phyloP scores from a whole-genome alignment of 306 rosid genomes.

The Glycine latifolia region DNA sequence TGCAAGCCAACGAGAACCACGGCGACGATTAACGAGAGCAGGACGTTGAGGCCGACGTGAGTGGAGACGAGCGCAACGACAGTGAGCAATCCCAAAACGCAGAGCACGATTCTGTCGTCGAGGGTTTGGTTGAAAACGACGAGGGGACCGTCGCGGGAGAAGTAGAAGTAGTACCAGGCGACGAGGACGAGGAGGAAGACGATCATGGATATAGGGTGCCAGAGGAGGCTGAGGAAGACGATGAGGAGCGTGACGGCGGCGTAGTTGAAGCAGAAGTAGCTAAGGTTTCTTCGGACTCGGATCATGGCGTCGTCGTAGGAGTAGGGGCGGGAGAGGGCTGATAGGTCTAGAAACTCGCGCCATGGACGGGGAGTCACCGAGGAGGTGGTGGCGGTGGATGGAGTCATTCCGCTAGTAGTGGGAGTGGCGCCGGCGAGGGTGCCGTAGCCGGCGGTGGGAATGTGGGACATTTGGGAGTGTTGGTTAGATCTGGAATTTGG shows the following conservation, averaged over 20 bases:
- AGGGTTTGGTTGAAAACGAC: conserved; percentile 29
- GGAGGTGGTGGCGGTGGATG: conserved; percentile 9
- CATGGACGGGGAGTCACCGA: conserved; percentile 52
- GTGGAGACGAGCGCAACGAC: conserved; percentile 48
- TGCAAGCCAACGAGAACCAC: conserved; percentile 51
- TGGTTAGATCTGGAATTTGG: conserved; percentile 26
- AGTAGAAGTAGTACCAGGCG: conserved; percentile 58
- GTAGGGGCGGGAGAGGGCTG: conserved; percentile 52
- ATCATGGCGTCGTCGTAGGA: conserved; percentile 55
- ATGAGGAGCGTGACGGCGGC: conserved; percentile 40
- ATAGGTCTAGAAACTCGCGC: conserved; percentile 52
- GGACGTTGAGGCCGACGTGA: conserved; percentile 50
- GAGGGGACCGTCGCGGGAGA: conserved; percentile 50
- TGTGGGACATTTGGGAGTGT: conserved; percentile 42
- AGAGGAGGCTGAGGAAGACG: conserved; percentile 55
- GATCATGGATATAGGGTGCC: conserved; percentile 58
- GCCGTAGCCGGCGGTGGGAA: conserved; percentile 41
- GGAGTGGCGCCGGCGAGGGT: conserved; percentile 21
- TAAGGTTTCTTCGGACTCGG: conserved; percentile 51
- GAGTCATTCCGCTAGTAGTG: neutral
- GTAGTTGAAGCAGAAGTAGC: conserved; percentile 58
- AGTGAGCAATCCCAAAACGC: conserved; percentile 44
- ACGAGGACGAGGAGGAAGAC: conserved; percentile 45
- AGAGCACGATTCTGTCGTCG: conserved; percentile 45
- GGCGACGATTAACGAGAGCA: conserved; percentile 40